A percentile compares a stretch with the other conserved stretches of the same genome.
These are phyloP conservation scores for Fusarium sp. DNA, from an alignment of 2,329 filamentous ascomycete species.

Conservation along the genomic window DNA sequence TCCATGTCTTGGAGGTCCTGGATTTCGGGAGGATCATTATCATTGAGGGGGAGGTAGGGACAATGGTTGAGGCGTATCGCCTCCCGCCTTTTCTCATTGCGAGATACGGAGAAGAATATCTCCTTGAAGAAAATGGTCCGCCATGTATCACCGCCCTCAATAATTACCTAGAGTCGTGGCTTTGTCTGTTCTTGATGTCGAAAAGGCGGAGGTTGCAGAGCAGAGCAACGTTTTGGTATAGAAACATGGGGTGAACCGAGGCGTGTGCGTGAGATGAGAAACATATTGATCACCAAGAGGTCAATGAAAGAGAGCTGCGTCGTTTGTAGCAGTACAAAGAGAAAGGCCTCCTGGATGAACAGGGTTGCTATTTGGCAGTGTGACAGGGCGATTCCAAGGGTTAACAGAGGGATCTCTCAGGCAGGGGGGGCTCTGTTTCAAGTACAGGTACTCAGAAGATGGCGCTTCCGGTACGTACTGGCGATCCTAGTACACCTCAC, in stretches of 20 bases:
- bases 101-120: not conserved
- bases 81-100: constrained; percentile 10
- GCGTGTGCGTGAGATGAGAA: constrained; percentile 16
- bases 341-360: constrained; percentile 1
- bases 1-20: constrained; percentile 22
- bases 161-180: not conserved
- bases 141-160: not conserved
- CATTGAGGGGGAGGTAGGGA: constrained; percentile 27
- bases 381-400: constrained; percentile 1
- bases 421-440: not conserved
- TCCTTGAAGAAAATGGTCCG: not conserved
- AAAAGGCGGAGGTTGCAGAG: constrained; percentile 30
- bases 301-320: not conserved
- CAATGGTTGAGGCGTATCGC: constrained; percentile 30
- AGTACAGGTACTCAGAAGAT: constrained; percentile 4
- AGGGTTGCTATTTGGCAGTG: not conserved
- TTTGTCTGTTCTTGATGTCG: constrained; percentile 10
- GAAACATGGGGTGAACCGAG: constrained; percentile 22
- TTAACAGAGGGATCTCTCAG: not conserved
- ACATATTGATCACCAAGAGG: constrained; percentile 21
- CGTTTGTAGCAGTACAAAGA: constrained; percentile 6
- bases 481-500: not conserved
- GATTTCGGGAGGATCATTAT: constrained; percentile 27
- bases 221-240: constrained; percentile 13
- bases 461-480: not conserved